phyloP scores from a whole-genome alignment of 305 asterid genomes.

The Solanum aculeatissimum region DNA sequence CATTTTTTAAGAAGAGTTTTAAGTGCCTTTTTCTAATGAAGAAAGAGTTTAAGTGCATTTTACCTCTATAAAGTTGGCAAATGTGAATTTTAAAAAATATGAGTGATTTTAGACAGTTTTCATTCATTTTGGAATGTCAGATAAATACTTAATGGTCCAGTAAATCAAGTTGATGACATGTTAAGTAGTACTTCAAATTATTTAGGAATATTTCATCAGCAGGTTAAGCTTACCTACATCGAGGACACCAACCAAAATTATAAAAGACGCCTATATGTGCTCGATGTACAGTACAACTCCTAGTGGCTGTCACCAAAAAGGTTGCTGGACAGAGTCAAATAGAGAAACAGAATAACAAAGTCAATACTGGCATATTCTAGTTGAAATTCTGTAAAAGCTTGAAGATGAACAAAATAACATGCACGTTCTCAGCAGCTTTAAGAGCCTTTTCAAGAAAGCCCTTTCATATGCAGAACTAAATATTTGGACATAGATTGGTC shows the following conservation, averaged over 20 bases:
- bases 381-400: neutral
- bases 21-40: too few relatives aligned
- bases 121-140: neutral
- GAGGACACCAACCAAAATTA: neutral
- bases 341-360: neutral
- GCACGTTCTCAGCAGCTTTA: neutral
- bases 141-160: neutral
- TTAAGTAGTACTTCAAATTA: neutral
- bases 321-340: neutral
- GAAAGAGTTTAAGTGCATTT: neutral
- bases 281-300: neutral
- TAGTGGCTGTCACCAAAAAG: neutral
- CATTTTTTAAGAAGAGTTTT: too few relatives aligned
- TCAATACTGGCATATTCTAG: neutral
- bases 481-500: neutral
- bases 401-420: neutral
- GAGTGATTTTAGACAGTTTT: neutral
- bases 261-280: neutral
- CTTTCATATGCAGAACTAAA: neutral
- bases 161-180: neutral
- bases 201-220: neutral
- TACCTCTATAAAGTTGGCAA: neutral
- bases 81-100: neutral
- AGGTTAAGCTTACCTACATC: neutral
- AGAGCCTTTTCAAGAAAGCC: neutral